Base-by-base conservation (phyloP, 2,329 filamentous ascomycete genomes). In the Penicillium sp. region DNA sequence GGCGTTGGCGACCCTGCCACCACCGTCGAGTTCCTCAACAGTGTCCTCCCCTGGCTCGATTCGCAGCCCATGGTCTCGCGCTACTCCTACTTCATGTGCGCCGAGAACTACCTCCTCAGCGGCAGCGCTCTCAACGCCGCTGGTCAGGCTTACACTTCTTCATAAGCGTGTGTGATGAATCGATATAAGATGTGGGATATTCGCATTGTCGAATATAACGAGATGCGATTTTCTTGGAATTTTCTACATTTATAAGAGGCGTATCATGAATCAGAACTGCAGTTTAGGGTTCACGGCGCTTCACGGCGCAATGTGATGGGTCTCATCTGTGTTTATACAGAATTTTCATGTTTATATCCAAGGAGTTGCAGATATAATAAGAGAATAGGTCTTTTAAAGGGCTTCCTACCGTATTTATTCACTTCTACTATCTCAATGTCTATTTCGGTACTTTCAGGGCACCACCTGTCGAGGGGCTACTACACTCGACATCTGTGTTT, bases 1-100 rank as follows among this genome's bases (percentile, higher is more conserved):
- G 60, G 58, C 23, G 53, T 62, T 12, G 46, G 58, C 0, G 43
- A 61, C 2, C 45, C 60, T 3, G 49, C 59, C 13, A 53, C 61
- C 24, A 63, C 66, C 6, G 51, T 55, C 23, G 41, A 61, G 5
- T 75, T 75, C 63, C 56, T 77, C 31, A 49, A 59, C 5, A 49
- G 70, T 40, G 72, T 70, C 4, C 41, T 70, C 12, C 65, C 66
- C 18, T 75, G 67, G 66, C 59, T 76, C 38, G 70, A 76, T 44
- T 45, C 38, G 4, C 65, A 71, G 43, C n/a, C 49, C 3, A 65
- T 46, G 12, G 71, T 77, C 20, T 61, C 65, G 9, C 64, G 71
- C 28, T 76, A 76, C 53, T 66, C 73, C 2, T 76, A 73, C 61
- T 76, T 72, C 60, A 63, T 61, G 52, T 64, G 57, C 40, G 58